Evolutionary conservation across 441 rosid genomes (phyloP), one percentile per base, ranked within the genome.

Genomic region (Capsella rubella): DNA sequence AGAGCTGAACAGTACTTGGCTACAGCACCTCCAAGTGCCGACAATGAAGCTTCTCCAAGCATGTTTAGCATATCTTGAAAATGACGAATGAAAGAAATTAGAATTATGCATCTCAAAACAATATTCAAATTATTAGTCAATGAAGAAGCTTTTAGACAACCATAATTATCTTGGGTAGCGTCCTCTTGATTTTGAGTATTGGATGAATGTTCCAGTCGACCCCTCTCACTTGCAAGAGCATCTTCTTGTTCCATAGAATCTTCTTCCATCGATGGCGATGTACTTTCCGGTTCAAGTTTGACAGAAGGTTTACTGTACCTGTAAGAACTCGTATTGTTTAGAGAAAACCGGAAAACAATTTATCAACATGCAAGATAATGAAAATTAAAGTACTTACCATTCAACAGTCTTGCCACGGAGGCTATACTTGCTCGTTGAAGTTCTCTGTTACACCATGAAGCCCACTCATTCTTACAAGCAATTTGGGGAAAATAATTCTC

Each of bases 381-480:
- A 58, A 15, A 37, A 46, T 18, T 3, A 10, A 10, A 40, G 40
- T 42, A 64, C 68, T 46, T 64, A 64, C 55, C 31, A 55, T 31
- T 64, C 68, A n/a, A 64, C 55, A 15, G 15, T 64, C 54, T 64
- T 27, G 28, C 6, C 34, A 27, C 3, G 9, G 16, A 34, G 34
- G 13, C 57, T 27, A 52, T 34, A 28, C 57, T 27, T 27, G 57
- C 34, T 52, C 57, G 15, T 27, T 52, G 57, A 52, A 27, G 9
- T 28, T 52, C 34, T 47, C 68, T 64, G 68, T 27, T 61, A 18
- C 18, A 8, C 65, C 65, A 60, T 61, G 66, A 61, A 46, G 15
- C 43, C 39, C 25, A 62, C 32, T 62, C 52, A 61, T 21, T 62
- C 67, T 4, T 14, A 29, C 14, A 47, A 47, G 52, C 5, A 47